A percentile compares a stretch with the other conserved stretches of the same genome.
Evolutionary conservation across 2,329 filamentous ascomycete species (phyloP).

Genomic region (Penicillium sp.): DNA sequence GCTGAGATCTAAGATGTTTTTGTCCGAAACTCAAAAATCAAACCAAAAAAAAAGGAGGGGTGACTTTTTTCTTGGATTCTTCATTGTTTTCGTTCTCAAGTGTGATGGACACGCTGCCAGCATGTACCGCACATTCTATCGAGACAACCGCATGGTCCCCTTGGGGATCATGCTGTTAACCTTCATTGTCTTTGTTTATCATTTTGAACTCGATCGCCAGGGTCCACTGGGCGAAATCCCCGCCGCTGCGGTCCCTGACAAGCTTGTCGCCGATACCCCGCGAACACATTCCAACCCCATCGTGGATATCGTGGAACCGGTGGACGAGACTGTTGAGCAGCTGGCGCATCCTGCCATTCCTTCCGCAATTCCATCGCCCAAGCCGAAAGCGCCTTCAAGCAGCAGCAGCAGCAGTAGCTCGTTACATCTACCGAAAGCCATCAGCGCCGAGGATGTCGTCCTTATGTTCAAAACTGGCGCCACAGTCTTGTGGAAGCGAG

Average conservation of each 20-base stretch:
- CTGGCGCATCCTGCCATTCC: constrained; percentile 8
- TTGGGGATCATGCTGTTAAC: constrained; percentile 29
- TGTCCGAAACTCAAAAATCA: background rate
- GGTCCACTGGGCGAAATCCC: constrained; percentile 13
- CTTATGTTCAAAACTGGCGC: constrained; percentile 32
- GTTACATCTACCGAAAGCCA: constrained; percentile 2
- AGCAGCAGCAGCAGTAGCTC: constrained; percentile 2
- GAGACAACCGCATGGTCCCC: constrained; percentile 30
- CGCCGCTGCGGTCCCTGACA: constrained; percentile 2
- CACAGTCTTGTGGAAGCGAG: constrained; percentile 30
- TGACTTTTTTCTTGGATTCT: background rate
- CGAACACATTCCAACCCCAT: constrained; percentile 5
- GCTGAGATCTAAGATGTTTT: background rate
- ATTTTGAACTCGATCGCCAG: constrained; percentile 27
- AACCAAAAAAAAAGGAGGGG: constrained; percentile 14
- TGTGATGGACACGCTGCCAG: constrained; percentile 1
- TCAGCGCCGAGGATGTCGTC: constrained; percentile 12
- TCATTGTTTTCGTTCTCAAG: background rate
- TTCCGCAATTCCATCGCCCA: constrained; percentile 11
- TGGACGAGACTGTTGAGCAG: constrained; percentile 2
- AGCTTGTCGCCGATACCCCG: constrained; percentile 10
- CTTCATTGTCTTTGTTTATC: constrained; percentile 27
- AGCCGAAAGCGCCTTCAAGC: background rate
- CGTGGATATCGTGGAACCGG: constrained; percentile 1
- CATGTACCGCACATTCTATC: constrained; percentile 20